Evolutionary conservation across 805 yeast species (phyloP).

Genomic region (Isabelozyma rhagii): DNA sequence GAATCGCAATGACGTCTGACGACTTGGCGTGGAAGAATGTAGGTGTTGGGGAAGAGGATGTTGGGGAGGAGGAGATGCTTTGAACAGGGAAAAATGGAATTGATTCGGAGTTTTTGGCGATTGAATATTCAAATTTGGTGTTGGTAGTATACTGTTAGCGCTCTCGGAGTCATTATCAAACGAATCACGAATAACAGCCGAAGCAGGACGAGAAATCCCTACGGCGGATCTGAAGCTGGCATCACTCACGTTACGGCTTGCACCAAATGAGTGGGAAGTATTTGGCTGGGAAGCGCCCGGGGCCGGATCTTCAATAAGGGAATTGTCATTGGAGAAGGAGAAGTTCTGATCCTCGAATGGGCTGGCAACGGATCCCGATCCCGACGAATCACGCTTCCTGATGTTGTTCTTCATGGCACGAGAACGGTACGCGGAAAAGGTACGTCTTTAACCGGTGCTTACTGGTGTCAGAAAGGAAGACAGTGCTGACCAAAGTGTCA

Average conservation of each 20-base stretch:
- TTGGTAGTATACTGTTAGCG: slow-evolving; percentile 18
- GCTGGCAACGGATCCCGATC: too few species aligned
- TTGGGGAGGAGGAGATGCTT: background rate
- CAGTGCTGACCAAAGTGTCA: too few species aligned
- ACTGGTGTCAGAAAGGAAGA: too few species aligned
- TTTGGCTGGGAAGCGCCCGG: too few species aligned
- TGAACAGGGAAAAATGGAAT: background rate
- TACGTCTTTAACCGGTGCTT: too few species aligned
- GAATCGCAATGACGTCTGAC: slow-evolving; percentile 27
- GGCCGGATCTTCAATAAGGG: too few species aligned
- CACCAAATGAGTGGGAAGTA: too few species aligned
- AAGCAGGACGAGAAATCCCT: slow-evolving; percentile 8
- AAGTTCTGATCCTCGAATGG: too few species aligned
- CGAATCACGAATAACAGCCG: background rate
- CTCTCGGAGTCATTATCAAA: slow-evolving; percentile 9
- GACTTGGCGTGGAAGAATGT: background rate
- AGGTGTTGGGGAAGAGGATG: background rate
- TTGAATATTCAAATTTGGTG: slow-evolving; percentile 17
- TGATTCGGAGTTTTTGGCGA: slow-evolving; percentile 5
- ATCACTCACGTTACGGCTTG: slow-evolving; percentile 8
- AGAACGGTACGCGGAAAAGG: too few species aligned
- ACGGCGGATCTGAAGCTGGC: slow-evolving; percentile 14
- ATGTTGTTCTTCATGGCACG: too few species aligned
- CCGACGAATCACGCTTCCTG: too few species aligned
- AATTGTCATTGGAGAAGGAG: too few species aligned